Percentiles rank a stretch among this genome's conserved stretches.
Evolutionary conservation across 441 rosid species (phyloP).

Genomic region (Raphanus hybrid): DNA sequence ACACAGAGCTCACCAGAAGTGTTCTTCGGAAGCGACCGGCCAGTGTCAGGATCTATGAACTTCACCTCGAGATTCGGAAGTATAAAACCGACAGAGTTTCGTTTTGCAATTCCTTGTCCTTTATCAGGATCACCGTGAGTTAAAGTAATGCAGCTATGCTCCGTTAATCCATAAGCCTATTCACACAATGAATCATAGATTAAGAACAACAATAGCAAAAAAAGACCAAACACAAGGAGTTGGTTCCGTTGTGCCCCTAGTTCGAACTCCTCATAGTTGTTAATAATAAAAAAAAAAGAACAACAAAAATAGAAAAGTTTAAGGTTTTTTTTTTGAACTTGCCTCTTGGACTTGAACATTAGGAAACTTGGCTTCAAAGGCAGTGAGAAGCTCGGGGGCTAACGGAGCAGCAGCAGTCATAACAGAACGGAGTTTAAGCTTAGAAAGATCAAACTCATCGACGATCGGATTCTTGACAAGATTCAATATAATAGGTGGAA

Average conservation of each 20-base stretch:
- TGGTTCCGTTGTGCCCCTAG: too few species aligned
- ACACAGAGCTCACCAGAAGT: slow-evolving; percentile 88
- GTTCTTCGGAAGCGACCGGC: slow-evolving; percentile 68
- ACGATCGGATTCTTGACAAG: slow-evolving; percentile 84
- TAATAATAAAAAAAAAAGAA: neutral
- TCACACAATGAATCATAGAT: neutral
- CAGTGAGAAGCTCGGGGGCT: slow-evolving; percentile 77
- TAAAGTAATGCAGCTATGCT: slow-evolving; percentile 95
- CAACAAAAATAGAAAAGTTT: neutral
- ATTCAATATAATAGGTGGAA: slow-evolving; percentile 79
- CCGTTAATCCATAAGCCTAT: slow-evolving; percentile 94
- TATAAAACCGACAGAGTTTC: slow-evolving; percentile 85
- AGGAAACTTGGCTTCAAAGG: slow-evolving; percentile 80
- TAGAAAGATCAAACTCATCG: slow-evolving; percentile 79
- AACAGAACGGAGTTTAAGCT: slow-evolving; percentile 74
- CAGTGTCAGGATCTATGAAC: slow-evolving; percentile 81
- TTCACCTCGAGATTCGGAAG: slow-evolving; percentile 86
- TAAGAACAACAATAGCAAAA: neutral
- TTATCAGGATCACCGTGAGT: slow-evolving; percentile 69
- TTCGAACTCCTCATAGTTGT: too few species aligned
- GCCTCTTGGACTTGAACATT: slow-evolving; percentile 91
- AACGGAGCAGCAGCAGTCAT: slow-evolving; percentile 95
- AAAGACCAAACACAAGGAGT: neutral
- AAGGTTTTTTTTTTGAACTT: neutral
- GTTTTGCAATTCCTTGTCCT: slow-evolving; percentile 66